Evolutionary conservation across 2,329 filamentous ascomycete species (phyloP).

Genomic region (Verruconis gallopava): DNA sequence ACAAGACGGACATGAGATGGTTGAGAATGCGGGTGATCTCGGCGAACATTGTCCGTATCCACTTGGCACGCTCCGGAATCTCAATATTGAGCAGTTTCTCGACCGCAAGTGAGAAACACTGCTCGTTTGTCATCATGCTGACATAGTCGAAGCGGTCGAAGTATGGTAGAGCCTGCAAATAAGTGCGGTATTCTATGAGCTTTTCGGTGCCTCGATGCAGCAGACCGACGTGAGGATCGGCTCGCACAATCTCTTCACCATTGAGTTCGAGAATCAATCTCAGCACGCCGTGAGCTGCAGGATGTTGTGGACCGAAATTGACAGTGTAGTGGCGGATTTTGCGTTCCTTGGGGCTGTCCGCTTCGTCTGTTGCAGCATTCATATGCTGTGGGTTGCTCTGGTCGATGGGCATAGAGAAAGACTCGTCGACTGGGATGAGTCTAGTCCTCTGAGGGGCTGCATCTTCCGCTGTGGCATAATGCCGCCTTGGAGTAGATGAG

Average conservation of each 20-base stretch:
- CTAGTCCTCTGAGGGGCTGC: conserved; percentile 39
- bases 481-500: conserved; percentile 50
- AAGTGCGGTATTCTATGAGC: conserved; percentile 99
- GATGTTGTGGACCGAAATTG: conserved; percentile 98
- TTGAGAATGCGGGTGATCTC: conserved; percentile 91
- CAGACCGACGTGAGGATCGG: conserved; percentile 92
- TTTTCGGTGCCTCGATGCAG: conserved; percentile 97
- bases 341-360: conserved; percentile 41
- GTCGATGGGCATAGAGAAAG: conserved; percentile 42
- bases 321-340: conserved; percentile 99
- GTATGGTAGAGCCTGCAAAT: conserved; percentile 94
- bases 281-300: conserved; percentile 94
- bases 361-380: conserved; percentile 33
- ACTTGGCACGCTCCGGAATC: conserved; percentile 90
- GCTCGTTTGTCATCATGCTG: conserved; percentile 99
- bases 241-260: conserved; percentile 92
- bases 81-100: conserved; percentile 98
- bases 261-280: conserved; percentile 94
- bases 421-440: conserved; percentile 51
- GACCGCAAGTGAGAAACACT: conserved; percentile 88
- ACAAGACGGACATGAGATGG: conserved; percentile 94
- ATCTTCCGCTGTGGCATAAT: conserved; percentile 45
- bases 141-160: conserved; percentile 98
- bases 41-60: conserved; percentile 87
- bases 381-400: conserved; percentile 31